These are phyloP conservation scores for Diatrype stigma DNA, from an alignment of 2,329 filamentous ascomycete species.

Conservation along the genomic window DNA sequence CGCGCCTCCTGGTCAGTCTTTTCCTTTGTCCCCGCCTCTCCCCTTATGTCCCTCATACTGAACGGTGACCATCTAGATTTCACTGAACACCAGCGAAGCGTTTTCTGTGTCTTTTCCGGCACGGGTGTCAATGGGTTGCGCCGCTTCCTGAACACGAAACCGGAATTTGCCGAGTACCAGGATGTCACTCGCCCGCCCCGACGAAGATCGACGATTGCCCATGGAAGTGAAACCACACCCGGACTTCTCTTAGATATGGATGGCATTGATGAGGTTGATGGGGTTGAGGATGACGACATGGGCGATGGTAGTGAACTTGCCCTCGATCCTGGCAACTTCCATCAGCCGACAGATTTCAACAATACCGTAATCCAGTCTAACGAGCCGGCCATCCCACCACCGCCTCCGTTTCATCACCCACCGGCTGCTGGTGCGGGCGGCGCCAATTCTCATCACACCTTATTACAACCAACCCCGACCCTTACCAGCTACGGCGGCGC, in stretches of 20 bases:
- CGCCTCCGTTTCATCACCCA: constrained; percentile 14
- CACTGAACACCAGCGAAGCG: constrained; percentile 87
- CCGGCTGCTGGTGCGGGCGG: not conserved
- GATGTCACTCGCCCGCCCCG: constrained; percentile 10
- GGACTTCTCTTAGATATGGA: constrained; percentile 17
- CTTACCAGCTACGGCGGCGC: not conserved
- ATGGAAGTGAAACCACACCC: constrained; percentile 8
- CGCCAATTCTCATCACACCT: constrained; percentile 2
- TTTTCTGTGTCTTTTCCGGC: constrained; percentile 97
- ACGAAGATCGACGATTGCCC: constrained; percentile 8
- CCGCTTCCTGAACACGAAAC: constrained; percentile 64
- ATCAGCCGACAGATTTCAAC: constrained; percentile 13
- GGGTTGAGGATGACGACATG: constrained; percentile 30
- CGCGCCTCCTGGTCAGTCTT: constrained; percentile 63
- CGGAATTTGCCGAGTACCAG: constrained; percentile 39
- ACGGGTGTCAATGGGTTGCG: constrained; percentile 74
- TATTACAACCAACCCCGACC: constrained; percentile 1
- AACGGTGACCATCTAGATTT: constrained; percentile 60
- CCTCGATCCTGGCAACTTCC: constrained; percentile 17
- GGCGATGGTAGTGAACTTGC: constrained; percentile 30
- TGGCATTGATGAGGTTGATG: constrained; percentile 26
- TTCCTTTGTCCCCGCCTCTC: not conserved
- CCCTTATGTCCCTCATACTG: constrained; percentile 12
- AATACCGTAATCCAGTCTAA: constrained; percentile 6
- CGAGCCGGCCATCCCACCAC: constrained; percentile 14